Conservation (phyloP, 1,139 yeast genomes). For the Keqinozyma sinolaborantium region DNA sequence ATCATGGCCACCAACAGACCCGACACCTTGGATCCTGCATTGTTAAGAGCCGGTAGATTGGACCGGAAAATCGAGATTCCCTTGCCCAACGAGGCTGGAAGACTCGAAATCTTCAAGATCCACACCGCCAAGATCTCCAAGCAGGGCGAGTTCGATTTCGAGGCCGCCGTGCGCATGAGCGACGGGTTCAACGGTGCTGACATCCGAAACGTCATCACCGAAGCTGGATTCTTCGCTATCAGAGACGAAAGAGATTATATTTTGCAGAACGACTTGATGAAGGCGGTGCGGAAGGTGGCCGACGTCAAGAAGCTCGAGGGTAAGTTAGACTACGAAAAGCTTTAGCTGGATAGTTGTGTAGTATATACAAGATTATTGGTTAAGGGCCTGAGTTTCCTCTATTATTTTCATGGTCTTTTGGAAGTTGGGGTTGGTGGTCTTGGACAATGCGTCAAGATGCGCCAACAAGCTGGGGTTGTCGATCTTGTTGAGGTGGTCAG, state of each 20-base stretch:
- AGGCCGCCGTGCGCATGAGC: constrained; percentile 95
- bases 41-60: constrained; percentile 95
- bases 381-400: constrained; percentile 2
- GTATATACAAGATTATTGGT: constrained; percentile 9
- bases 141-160: constrained; percentile 95
- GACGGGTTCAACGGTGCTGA: constrained; percentile 99
- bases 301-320: constrained; percentile 98
- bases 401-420: constrained; percentile 18
- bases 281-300: constrained; percentile 96
- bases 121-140: constrained; percentile 85
- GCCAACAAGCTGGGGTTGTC: constrained; percentile 33
- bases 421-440: constrained; percentile 26
- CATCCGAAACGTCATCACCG: constrained; percentile 93
- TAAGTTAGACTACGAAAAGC: constrained; percentile 87
- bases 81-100: constrained; percentile 94
- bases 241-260: constrained; percentile 97
- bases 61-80: constrained; percentile 97
- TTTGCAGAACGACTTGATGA: constrained; percentile 90
- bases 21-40: constrained; percentile 98
- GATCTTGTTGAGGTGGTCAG: constrained; percentile 45
- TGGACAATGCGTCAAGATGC: constrained; percentile 41
- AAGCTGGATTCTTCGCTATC: constrained; percentile 97
- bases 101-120: constrained; percentile 91
- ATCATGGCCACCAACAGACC: constrained; percentile 99
- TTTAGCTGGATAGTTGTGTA: constrained; percentile 29